Conservation (phyloP, 306 rosid species). For the Cicer bijugum region DNA sequence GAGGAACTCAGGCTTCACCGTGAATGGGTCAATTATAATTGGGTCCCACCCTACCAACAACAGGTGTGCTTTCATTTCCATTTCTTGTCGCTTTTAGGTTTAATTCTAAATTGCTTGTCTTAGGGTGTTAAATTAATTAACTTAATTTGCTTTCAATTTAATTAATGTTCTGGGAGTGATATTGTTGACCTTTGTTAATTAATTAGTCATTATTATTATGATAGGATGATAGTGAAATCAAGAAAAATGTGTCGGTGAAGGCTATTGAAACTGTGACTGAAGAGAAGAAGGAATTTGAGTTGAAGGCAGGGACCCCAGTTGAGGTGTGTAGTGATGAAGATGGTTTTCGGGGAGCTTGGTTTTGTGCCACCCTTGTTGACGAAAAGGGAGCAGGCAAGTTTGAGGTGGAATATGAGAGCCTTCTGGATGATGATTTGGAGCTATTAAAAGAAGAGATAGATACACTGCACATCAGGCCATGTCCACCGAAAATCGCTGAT, state of each 20-base stretch:
- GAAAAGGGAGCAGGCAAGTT: slow-evolving; percentile 45
- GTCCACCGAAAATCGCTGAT: slow-evolving; percentile 48
- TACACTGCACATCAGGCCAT: slow-evolving; percentile 60
- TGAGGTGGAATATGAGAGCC: slow-evolving; percentile 48
- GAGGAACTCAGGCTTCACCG: slow-evolving; percentile 58
- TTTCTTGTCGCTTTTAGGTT: not conserved
- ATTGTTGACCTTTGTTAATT: not conserved
- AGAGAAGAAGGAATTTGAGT: slow-evolving; percentile 33
- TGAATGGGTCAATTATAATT: slow-evolving; percentile 54
- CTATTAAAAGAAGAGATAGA: slow-evolving; percentile 60
- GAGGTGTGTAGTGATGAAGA: slow-evolving; percentile 76
- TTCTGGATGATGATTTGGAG: slow-evolving; percentile 53
- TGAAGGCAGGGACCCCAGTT: slow-evolving; percentile 52
- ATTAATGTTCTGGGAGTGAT: not conserved
- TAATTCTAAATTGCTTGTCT: slow-evolving; percentile 3
- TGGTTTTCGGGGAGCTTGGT: slow-evolving; percentile 81
- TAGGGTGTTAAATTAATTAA: not conserved
- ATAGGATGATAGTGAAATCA: slow-evolving; percentile 23
- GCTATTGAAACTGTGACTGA: slow-evolving; percentile 14
- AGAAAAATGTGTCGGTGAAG: slow-evolving; percentile 31
- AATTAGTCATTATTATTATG: not conserved
- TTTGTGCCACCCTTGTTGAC: slow-evolving; percentile 56
- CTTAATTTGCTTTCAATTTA: slow-evolving; percentile 15
- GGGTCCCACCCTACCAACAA: slow-evolving; percentile 51
- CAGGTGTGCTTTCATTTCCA: not conserved